These are phyloP conservation scores for Bryum argenteum DNA, from an alignment of 225 moss, liverwort and hornwort species.

Conservation along the genomic window DNA sequence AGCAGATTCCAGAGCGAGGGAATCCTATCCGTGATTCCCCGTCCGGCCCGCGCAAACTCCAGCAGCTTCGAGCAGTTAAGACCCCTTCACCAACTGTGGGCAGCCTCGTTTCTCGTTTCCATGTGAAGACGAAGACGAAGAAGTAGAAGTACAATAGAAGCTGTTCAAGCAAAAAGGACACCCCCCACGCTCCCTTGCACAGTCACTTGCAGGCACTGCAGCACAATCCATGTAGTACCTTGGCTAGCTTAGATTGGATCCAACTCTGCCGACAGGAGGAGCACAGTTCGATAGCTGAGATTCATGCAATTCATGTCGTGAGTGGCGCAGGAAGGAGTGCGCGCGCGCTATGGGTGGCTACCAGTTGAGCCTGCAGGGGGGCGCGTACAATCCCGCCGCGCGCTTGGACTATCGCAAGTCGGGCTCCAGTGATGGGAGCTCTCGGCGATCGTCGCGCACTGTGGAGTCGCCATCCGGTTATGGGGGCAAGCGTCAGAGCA, in stretches of 20 bases:
- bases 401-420: no score
- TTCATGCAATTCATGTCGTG: no score
- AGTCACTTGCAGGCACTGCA: no score
- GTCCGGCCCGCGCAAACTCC: conserved; percentile 16
- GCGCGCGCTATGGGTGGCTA: conserved; percentile 36
- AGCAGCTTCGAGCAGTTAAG: conserved; percentile 42
- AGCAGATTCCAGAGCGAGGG: conserved; percentile 23
- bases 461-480: conserved; percentile 9
- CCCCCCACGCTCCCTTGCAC: no score
- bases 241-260: no score
- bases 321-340: conserved; percentile 1
- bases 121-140: conserved; percentile 10
- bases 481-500: conserved; percentile 35
- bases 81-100: not conserved
- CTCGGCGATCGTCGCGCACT: no score
- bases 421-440: no score
- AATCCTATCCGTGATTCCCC: conserved; percentile 26
- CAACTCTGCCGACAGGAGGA: no score
- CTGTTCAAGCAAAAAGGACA: no score
- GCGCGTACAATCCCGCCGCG: conserved; percentile 17
- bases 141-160: no score
- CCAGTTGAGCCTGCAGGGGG: conserved; percentile 44
- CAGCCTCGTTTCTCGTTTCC: conserved; percentile 19
- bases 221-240: not conserved
- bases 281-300: no score